These are phyloP conservation scores for Lizonia empirigonia DNA, from an alignment of 2,329 filamentous ascomycete genomes.

Conservation along the genomic window DNA sequence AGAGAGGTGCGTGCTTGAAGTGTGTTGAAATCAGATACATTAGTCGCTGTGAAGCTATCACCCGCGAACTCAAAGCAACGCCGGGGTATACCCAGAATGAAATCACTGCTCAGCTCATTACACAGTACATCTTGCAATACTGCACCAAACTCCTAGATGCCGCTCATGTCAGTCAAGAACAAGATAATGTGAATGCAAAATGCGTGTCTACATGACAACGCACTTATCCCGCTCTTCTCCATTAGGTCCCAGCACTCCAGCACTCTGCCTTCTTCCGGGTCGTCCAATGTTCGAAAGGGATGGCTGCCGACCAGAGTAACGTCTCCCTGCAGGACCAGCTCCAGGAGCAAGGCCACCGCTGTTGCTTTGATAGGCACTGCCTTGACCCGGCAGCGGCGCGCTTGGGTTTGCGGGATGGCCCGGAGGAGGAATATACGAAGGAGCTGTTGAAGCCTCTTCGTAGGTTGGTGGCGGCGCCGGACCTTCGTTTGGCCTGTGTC, in stretches of 20 bases:
- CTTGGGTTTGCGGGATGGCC: slow-evolving; percentile 52
- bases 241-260: slow-evolving; percentile 26
- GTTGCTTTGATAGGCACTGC: slow-evolving; percentile 35
- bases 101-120: slow-evolving; percentile 1
- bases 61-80: not conserved
- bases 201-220: slow-evolving; percentile 39
- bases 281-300: slow-evolving; percentile 17
- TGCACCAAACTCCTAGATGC: not conserved
- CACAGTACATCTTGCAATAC: slow-evolving; percentile 2
- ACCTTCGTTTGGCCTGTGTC: slow-evolving; percentile 49
- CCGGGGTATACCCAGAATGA: slow-evolving; percentile 8
- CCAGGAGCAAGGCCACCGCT: slow-evolving; percentile 16
- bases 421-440: slow-evolving; percentile 60
- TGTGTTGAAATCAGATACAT: not conserved
- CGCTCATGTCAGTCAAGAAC: not conserved
- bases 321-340: slow-evolving; percentile 19
- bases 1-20: not conserved
- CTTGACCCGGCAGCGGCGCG: slow-evolving; percentile 34
- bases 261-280: slow-evolving; percentile 35
- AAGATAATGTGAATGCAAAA: not conserved
- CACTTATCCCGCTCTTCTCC: slow-evolving; percentile 41
- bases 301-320: slow-evolving; percentile 22
- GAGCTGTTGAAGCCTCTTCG: slow-evolving; percentile 65
- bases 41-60: not conserved
- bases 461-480: slow-evolving; percentile 68